Evolutionary conservation across 1,284 basidiomycete species (phyloP).

Genomic region (Puccinia coronata): DNA sequence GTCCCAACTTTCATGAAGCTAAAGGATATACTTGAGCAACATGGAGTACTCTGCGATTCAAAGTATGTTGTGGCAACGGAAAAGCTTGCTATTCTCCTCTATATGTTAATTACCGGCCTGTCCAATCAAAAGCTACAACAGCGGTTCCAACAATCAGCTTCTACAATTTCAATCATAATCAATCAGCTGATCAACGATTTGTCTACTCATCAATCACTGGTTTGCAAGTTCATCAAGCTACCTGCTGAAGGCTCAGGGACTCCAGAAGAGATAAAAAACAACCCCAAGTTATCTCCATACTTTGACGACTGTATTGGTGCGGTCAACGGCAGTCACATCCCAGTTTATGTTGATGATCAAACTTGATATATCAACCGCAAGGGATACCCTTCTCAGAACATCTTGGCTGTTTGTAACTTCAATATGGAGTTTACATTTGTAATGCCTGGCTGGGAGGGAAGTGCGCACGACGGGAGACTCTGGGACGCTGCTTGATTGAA

Average conservation of each 20-base stretch:
- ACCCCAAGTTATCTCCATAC: no score
- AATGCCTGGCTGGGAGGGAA: conserved; percentile 29
- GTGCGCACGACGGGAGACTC: conserved; percentile 8
- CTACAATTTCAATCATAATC: no score
- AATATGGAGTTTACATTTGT: conserved; percentile 24
- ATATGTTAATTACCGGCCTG: background rate
- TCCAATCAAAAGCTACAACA: background rate
- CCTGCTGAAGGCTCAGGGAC: background rate
- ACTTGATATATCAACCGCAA: no score
- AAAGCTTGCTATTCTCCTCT: background rate
- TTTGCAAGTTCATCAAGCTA: background rate
- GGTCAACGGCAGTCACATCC: no score
- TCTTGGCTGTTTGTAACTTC: conserved; percentile 17
- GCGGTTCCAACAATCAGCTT: no score
- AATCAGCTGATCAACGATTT: no score
- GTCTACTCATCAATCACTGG: background rate
- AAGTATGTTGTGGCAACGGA: no score
- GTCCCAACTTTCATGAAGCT: no score
- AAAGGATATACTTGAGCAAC: no score
- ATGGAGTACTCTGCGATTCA: no score
- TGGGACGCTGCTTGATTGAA: background rate
- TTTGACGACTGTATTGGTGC: no score
- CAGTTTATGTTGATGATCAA: no score
- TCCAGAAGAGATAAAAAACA: background rate
- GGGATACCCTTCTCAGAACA: conserved; percentile 17